Evolutionary conservation across 495 filamentous ascomycete genomes (phyloP).

Genomic region (Penicillium robsamsonii): DNA sequence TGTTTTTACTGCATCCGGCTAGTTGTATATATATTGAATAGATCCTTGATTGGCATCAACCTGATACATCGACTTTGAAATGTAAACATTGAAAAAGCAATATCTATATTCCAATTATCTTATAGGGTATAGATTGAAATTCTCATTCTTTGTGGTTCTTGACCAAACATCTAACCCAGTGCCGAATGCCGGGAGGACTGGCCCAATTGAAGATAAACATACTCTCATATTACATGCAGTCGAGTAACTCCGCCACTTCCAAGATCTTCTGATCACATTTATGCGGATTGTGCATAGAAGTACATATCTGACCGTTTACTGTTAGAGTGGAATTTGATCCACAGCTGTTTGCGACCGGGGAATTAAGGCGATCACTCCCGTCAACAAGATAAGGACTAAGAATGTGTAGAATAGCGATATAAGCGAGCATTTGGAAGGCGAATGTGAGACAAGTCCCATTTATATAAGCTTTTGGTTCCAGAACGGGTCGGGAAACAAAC

Average conservation of each 20-base stretch:
- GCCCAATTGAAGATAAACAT: background rate
- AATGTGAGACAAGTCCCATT: background rate
- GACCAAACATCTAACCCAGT: background rate
- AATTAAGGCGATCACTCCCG: background rate
- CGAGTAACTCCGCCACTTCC: background rate
- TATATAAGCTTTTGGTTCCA: background rate
- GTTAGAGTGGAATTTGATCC: background rate
- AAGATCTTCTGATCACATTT: background rate
- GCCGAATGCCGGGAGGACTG: background rate
- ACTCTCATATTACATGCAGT: background rate
- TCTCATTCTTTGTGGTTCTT: background rate
- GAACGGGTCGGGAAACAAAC: background rate
- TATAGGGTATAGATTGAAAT: background rate
- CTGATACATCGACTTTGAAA: background rate
- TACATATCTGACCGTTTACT: background rate
- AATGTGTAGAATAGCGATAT: background rate
- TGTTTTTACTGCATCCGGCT: background rate
- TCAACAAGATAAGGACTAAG: background rate
- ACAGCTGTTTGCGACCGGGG: constrained; percentile 13
- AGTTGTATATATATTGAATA: background rate
- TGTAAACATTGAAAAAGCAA: background rate
- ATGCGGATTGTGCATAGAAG: background rate
- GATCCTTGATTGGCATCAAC: background rate
- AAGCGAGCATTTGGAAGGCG: background rate
- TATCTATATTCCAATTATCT: background rate